Conservation (phyloP, 2,329 filamentous ascomycete genomes). For the Aspergillus pseudoterreus region DNA sequence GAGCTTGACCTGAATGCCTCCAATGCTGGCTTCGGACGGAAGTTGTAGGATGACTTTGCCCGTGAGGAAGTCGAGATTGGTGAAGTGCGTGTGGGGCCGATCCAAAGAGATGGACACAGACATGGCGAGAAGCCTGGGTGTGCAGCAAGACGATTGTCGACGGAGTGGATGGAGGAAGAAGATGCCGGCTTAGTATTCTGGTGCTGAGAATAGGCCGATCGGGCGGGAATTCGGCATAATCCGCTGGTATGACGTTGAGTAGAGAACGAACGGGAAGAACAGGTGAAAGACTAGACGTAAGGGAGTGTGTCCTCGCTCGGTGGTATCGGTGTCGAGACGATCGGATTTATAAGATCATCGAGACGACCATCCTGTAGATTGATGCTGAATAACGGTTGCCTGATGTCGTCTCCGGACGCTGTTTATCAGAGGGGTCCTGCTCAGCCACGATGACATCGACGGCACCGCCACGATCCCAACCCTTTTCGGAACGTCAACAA, state of each 20-base stretch:
- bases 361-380: too few species aligned
- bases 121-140: slow-evolving; percentile 32
- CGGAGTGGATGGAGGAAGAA: not conserved
- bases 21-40: slow-evolving; percentile 40
- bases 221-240: slow-evolving; percentile 5
- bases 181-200: not conserved
- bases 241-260: not conserved
- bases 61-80: slow-evolving; percentile 47
- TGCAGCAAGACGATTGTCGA: not conserved
- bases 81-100: slow-evolving; percentile 42
- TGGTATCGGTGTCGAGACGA: too few species aligned
- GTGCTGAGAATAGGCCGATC: not conserved
- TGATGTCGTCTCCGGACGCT: too few species aligned
- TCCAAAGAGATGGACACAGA: slow-evolving; percentile 45
- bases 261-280: too few species aligned
- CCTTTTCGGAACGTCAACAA: too few species aligned
- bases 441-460: too few species aligned
- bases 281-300: not conserved
- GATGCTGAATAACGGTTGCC: too few species aligned
- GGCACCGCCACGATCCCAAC: too few species aligned
- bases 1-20: slow-evolving; percentile 46
- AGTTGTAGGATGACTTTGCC: slow-evolving; percentile 45
- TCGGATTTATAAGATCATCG: not conserved
- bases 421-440: too few species aligned
- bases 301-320: not conserved